Percentiles rank a stretch among this genome's conserved stretches.
Evolutionary conservation across 495 filamentous ascomycete species (phyloP).

Genomic region (Talaromyces adpressus): DNA sequence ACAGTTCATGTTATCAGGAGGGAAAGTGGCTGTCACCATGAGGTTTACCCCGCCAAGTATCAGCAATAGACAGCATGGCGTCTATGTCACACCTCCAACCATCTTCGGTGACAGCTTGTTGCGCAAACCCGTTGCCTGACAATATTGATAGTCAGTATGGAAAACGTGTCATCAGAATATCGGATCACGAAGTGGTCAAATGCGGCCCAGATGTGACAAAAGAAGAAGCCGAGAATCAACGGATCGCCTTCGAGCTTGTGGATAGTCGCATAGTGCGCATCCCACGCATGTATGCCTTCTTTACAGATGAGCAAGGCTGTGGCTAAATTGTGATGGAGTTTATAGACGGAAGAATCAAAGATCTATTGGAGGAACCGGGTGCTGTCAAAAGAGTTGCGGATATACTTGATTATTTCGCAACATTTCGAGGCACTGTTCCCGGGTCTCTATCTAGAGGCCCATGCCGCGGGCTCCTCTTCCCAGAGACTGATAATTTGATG

Average conservation of each 20-base stretch:
- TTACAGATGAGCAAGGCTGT: constrained; percentile 13
- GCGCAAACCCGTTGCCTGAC: not conserved
- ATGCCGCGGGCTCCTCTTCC: constrained; percentile 17
- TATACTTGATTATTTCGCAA: constrained; percentile 19
- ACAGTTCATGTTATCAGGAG: not conserved
- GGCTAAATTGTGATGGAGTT: constrained; percentile 30
- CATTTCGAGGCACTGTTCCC: constrained; percentile 11
- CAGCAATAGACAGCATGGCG: not conserved
- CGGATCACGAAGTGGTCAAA: not conserved
- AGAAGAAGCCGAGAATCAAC: constrained; percentile 25
- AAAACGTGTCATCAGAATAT: not conserved
- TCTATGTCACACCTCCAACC: not conserved
- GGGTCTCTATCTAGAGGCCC: constrained; percentile 14
- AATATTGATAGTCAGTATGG: not conserved
- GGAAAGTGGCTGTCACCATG: not conserved
- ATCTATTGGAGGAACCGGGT: constrained; percentile 14
- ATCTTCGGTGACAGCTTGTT: not conserved
- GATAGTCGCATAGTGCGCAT: constrained; percentile 22
- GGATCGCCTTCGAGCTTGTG: constrained; percentile 20
- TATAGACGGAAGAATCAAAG: constrained; percentile 19
- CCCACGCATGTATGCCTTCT: constrained; percentile 23
- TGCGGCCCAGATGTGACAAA: constrained; percentile 16
- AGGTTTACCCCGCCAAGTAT: not conserved
- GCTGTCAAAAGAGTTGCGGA: constrained; percentile 13
- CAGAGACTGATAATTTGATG: constrained; percentile 12